Evolutionary conservation across 441 rosid species (phyloP), one percentile per base, ranked within the genome.

Genomic region (Arabidopsis hybrid): DNA sequence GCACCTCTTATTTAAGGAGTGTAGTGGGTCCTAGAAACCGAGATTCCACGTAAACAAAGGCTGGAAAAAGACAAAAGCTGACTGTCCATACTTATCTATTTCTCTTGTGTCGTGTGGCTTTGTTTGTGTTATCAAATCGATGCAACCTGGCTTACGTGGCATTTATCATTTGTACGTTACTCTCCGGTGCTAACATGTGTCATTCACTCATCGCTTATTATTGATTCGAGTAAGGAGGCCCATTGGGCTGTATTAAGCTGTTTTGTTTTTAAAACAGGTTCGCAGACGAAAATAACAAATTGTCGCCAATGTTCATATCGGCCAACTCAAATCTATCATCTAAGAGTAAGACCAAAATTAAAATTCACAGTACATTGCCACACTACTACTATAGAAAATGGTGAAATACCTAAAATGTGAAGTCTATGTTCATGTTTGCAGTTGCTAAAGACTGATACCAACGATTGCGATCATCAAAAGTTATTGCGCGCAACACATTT

Each of bases 71-170:
- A 58, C 67, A 65, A 65, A 18, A 59, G 14, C 73, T 71, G 73
- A 50, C 14, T 59, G 52, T 71, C 57, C 57, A 71, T 71, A 12
- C 76, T 77, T 77, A 77, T 77, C 76, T 65, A 65, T 50, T 58
- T 70, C 49, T 13, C 51, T 5, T 8, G 5, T 46, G 60, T 60
- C 38, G 39, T 60, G 67, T 60, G 61, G 72, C 35, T 73, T 12
- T 57, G 7, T 31, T 42, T 4, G 60, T 16, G 65, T n/a, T 67
- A 69, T 56, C 75, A 6, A 47, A 63, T 56, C 75, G 13, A 69
- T 7, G 66, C 67, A 70, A 4, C 4, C 34, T 56, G 11, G 40
- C 75, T 64, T 57, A 70, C 71, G 79, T 56, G 71, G 60, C 74
- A 29, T 43, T 21, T 26, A 1, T 2, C 7, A 13, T 11, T 39